A percentile compares a stretch with the other conserved stretches of the same genome.
Evolutionary conservation across 1,139 yeast genomes (phyloP).

Genomic region (Geotrichum aggregatum): DNA sequence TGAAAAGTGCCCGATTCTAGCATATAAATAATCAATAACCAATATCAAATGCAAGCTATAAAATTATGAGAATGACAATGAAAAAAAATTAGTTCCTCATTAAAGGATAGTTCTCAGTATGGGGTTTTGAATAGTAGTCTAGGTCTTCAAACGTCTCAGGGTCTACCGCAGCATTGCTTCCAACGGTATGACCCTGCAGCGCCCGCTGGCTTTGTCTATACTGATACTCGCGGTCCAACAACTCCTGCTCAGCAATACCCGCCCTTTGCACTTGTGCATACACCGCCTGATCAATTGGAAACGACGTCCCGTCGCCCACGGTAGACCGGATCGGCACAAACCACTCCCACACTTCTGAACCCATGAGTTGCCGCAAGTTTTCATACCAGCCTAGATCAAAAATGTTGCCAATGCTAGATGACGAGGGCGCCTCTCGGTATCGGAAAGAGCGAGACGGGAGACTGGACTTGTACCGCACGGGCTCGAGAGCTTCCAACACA

Average conservation of each 20-base stretch:
- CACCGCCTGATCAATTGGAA: slow-evolving; percentile 14
- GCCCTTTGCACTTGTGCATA: slow-evolving; percentile 6
- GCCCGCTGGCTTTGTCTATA: slow-evolving; percentile 9
- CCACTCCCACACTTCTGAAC: slow-evolving; percentile 62
- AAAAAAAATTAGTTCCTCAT: too few species aligned
- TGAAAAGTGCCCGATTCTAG: not conserved
- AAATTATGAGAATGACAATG: too few species aligned
- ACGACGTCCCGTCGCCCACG: slow-evolving; percentile 19
- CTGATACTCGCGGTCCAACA: slow-evolving; percentile 10
- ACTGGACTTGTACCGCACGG: slow-evolving; percentile 49
- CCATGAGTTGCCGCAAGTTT: slow-evolving; percentile 76
- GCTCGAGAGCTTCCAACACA: slow-evolving; percentile 76
- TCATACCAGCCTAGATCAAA: slow-evolving; percentile 63
- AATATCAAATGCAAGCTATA: not conserved
- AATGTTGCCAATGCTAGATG: slow-evolving; percentile 53
- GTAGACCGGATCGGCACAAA: slow-evolving; percentile 51
- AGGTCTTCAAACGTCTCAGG: not conserved
- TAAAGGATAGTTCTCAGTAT: slow-evolving; percentile 4
- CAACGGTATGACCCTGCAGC: not conserved
- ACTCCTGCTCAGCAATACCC: slow-evolving; percentile 7
- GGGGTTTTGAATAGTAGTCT: slow-evolving; percentile 7
- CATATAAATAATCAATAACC: not conserved
- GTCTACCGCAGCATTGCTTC: not conserved
- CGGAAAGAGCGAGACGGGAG: slow-evolving; percentile 42
- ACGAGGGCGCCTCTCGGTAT: slow-evolving; percentile 41